Base-by-base conservation (phyloP, 2,329 filamentous ascomycete genomes). In the Lizonia empirigonia region DNA sequence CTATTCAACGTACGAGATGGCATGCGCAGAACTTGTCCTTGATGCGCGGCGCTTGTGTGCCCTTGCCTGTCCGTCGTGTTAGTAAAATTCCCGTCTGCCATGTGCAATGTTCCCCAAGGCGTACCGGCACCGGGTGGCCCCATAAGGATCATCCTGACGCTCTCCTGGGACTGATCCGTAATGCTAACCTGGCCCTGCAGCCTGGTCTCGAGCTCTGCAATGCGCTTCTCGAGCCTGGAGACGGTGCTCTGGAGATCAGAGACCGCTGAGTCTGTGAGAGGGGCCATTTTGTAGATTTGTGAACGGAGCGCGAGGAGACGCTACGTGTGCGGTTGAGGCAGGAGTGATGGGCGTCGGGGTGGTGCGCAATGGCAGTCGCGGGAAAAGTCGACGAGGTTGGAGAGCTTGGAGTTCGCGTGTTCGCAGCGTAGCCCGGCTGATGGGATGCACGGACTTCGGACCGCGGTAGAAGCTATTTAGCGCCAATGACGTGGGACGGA, bases 21-120 rank as follows among this genome's bases (percentile, higher is more conserved):
- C 94, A 99, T 80, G 91, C 91, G 75, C 87, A 91, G 80, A 92
- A 99, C 81, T 90, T 95, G 73, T 97, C 93, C 85, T 97, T 97
- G 79, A 99, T 94, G 77, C 89, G 93, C 61, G 94, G 94, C 53
- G 94, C 94, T 78, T 99, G 94, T 33, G 94, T 99, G 78, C 94
- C 94, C 85, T 99, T 99, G 80, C 94, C 94, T 97, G 70, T 56
- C 40, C n/a, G 18, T 18, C 27, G 24, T 48, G 64, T 74, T 56
- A 70, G 63, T 62, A 52, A 62, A 55, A 50, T 47, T 47, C 39
- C 24, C 26, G 32, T 37, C 18, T 24, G 36, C 20, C 23, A 18
- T 24, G 35, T 20, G 16, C 35, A 20, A 10, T 24, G 9, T 4
- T 15, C 23, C 24, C 22, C 41, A 33, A 19, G 36, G 80, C 89